Conservation (phyloP, 2,329 filamentous ascomycete species). For the Cercospora sesami region DNA sequence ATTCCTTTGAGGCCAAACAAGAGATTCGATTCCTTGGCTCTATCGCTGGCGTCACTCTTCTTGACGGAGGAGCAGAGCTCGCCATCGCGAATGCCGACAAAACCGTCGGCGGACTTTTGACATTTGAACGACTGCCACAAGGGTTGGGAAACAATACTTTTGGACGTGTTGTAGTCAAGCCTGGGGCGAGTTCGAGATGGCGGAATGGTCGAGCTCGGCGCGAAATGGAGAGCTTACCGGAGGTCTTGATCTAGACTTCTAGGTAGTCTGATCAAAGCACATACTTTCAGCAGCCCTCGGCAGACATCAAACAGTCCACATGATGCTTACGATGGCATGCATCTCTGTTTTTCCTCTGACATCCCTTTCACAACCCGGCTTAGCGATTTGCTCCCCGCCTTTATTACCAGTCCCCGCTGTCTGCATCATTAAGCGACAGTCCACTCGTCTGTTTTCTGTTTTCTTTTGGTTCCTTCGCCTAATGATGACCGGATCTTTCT, state of each 20-base stretch:
- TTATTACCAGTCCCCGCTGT: neutral
- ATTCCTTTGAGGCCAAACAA: conserved; percentile 58
- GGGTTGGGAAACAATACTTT: conserved; percentile 12
- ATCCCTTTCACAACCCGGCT: too few species aligned
- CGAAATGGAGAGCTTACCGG: neutral
- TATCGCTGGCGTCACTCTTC: conserved; percentile 67
- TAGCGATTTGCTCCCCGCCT: neutral
- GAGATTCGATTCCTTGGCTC: conserved; percentile 74
- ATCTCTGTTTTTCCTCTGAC: neutral
- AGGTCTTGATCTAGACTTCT: neutral
- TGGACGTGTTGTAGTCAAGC: neutral
- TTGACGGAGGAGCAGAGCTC: conserved; percentile 67
- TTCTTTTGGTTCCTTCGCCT: neutral
- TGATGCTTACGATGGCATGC: neutral
- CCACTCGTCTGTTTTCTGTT: neutral
- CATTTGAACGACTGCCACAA: conserved; percentile 20
- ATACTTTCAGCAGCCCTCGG: neutral
- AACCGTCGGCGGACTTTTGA: conserved; percentile 28
- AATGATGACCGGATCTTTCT: neutral
- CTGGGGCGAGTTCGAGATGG: neutral
- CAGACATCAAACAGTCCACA: neutral
- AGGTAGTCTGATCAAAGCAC: neutral
- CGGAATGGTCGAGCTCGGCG: neutral
- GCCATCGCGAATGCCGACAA: conserved; percentile 60
- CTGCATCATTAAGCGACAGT: neutral